A percentile compares a stretch with the other conserved stretches of the same genome.
Evolutionary conservation across 495 filamentous ascomycete species (phyloP).

Genomic region (Penicillium ucsense): DNA sequence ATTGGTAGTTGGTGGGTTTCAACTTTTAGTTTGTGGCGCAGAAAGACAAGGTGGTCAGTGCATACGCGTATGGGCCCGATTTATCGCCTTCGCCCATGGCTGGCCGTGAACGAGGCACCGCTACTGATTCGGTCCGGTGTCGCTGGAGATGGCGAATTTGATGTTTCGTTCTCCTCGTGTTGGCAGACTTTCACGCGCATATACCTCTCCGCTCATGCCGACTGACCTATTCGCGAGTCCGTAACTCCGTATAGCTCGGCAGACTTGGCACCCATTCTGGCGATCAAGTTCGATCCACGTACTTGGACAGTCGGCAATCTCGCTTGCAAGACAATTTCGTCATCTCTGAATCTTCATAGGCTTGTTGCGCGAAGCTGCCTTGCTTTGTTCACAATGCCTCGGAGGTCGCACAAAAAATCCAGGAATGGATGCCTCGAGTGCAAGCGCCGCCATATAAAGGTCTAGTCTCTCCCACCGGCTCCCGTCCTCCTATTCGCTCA

Average conservation of each 20-base stretch:
- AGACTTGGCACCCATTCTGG: too few relatives aligned
- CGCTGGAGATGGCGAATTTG: background rate
- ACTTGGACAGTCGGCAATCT: background rate
- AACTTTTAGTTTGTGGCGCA: too few relatives aligned
- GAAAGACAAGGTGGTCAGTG: constrained; percentile 1
- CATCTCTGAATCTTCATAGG: background rate
- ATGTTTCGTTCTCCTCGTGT: too few relatives aligned
- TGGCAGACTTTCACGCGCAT: too few relatives aligned
- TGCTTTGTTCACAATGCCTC: constrained; percentile 15
- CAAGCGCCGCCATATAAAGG: constrained; percentile 32
- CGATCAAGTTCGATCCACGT: too few relatives aligned
- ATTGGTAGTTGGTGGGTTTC: too few relatives aligned
- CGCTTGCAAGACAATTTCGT: background rate
- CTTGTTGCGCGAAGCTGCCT: background rate
- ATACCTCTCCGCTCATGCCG: too few relatives aligned
- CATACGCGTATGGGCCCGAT: constrained; percentile 4
- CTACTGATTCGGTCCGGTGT: background rate
- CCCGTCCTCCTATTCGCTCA: background rate
- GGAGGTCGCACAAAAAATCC: constrained; percentile 26
- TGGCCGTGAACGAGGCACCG: background rate
- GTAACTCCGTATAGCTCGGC: too few relatives aligned
- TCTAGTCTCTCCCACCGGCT: background rate
- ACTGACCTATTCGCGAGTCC: too few relatives aligned
- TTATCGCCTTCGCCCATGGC: background rate
- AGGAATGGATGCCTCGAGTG: constrained; percentile 29